Base-by-base conservation (phyloP, 2,329 filamentous ascomycete genomes). In the Ophiostoma sp. region DNA sequence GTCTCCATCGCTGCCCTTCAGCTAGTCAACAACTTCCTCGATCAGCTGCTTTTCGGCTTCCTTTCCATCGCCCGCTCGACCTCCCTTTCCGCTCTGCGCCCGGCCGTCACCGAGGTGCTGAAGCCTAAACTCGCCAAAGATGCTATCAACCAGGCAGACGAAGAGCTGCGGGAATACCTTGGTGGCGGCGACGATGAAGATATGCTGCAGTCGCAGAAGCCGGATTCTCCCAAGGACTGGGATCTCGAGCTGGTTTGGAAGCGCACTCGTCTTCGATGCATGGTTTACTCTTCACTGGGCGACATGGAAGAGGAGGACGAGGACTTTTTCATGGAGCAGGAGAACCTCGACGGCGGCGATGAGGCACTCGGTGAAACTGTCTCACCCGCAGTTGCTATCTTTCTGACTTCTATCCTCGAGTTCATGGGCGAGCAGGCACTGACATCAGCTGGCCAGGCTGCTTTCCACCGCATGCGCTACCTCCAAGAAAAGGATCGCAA, bases 281-380 rank as follows among this genome's bases (percentile, higher is more conserved):
- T 99, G 95, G 94, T 99, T 36, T 98, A 98, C 77, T 98, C 93
- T 8, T 93, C 95, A 8, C 82, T 99, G 6, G 95, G 95, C 62
- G 94, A 99, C 75, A 88, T 99, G 84, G 96, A 99, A 77, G 95
- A 99, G 79, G 93, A 98, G 73, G 95, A 99, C 72, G 95, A 98
- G 77, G 94, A 97, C 75, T 87, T 88, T 66, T 92, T 92, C 75
- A 90, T 96, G 76, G 88, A 93, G 72, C 87, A 92, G 74, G 92
- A 95, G 69, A 86, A 91, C 55, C 82, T 94, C 11, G 85, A 87
- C 49, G 81, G 83, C 64, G 80, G 79, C 38, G 81, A 84, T 55
- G 86, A 88, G 69, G 81, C 84, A 47, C 78, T 85, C 47, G 86
- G 87, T 65, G 89, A 89, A 69, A 84, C 88, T 64, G 90, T 98